A percentile compares a stretch with the other conserved stretches of the same genome.
Conservation (phyloP, 2,329 filamentous ascomycete genomes). For the Arthrobotrys megalospora region DNA sequence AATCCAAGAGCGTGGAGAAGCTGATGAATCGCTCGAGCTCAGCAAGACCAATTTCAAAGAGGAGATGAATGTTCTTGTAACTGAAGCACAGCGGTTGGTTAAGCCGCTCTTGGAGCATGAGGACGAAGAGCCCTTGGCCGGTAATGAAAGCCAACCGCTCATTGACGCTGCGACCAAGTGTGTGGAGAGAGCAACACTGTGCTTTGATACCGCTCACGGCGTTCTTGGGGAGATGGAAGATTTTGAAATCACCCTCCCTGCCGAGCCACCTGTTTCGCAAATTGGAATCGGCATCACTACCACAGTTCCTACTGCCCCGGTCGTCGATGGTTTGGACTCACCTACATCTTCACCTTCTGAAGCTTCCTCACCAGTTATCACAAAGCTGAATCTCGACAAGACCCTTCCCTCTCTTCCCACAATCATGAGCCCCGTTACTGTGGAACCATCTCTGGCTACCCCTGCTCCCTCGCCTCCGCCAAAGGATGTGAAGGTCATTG, state of each 20-base stretch:
- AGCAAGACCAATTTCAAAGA: conserved; percentile 41
- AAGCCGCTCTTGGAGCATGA: conserved; percentile 53
- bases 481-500: conserved; percentile 31
- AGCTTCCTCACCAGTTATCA: conserved; percentile 35
- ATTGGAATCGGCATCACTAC: conserved; percentile 60
- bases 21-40: conserved; percentile 24
- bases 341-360: conserved; percentile 31
- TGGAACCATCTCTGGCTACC: conserved; percentile 22
- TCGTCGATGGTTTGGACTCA: conserved; percentile 51
- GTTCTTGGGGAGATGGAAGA: conserved; percentile 91
- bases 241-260: conserved; percentile 77
- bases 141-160: conserved; percentile 58
- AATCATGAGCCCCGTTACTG: conserved; percentile 31
- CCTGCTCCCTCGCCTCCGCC: conserved; percentile 39
- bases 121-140: conserved; percentile 52
- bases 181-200: conserved; percentile 91
- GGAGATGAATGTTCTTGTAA: conserved; percentile 46
- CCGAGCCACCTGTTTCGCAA: conserved; percentile 40
- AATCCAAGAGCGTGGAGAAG: conserved; percentile 46
- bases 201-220: conserved; percentile 86
- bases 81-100: conserved; percentile 53
- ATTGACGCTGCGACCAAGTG: conserved; percentile 81
- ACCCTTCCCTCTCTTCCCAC: conserved; percentile 37
- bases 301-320: conserved; percentile 53
- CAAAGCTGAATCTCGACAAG: conserved; percentile 57